These are phyloP conservation scores for Cryptococcus sp. DNA, from an alignment of 1,284 basidiomycete species.

Conservation along the genomic window DNA sequence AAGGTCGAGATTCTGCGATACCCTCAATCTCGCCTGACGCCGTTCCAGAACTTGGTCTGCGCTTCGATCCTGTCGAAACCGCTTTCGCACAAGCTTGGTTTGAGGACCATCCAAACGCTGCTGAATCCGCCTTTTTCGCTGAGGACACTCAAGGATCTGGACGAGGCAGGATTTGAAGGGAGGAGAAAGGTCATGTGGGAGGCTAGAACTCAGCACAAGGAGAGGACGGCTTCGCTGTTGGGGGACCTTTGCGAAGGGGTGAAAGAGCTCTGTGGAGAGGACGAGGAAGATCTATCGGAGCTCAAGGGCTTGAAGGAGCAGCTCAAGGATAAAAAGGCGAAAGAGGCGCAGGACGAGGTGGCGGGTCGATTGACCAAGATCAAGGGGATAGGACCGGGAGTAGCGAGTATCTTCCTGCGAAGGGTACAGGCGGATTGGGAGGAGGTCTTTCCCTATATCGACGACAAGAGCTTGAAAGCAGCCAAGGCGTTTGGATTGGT, in stretches of 20 bases:
- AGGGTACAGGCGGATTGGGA: slow-evolving; percentile 27
- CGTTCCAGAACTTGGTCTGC: slow-evolving; percentile 26
- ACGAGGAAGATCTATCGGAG: slow-evolving; percentile 11
- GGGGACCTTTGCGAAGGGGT: slow-evolving; percentile 54
- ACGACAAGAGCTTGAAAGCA: slow-evolving; percentile 18
- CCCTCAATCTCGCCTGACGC: slow-evolving; percentile 23
- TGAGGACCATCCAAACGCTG: slow-evolving; percentile 27
- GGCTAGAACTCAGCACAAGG: slow-evolving; percentile 68
- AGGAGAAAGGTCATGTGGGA: slow-evolving; percentile 47
- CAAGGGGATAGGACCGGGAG: slow-evolving; percentile 28
- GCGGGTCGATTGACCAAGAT: slow-evolving; percentile 17
- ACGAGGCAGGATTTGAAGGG: slow-evolving; percentile 18
- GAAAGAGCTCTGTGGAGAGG: slow-evolving; percentile 19
- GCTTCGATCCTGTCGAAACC: slow-evolving; percentile 28
- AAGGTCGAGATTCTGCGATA: slow-evolving; percentile 15
- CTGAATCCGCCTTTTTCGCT: slow-evolving; percentile 26
- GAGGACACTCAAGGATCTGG: slow-evolving; percentile 15
- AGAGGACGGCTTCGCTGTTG: slow-evolving; percentile 65
- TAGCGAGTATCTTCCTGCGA: slow-evolving; percentile 23
- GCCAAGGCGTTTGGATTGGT: slow-evolving; percentile 19
- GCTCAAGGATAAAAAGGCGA: slow-evolving; percentile 9
- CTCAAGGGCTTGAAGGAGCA: slow-evolving; percentile 9
- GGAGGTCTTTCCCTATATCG: slow-evolving; percentile 28
- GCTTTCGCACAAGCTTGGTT: slow-evolving; percentile 25
- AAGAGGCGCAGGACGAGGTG: slow-evolving; percentile 18